Evolutionary conservation across 2,329 filamentous ascomycete genomes (phyloP), one percentile per base, ranked within the genome.

Genomic region (Parastagonospora nodorum): DNA sequence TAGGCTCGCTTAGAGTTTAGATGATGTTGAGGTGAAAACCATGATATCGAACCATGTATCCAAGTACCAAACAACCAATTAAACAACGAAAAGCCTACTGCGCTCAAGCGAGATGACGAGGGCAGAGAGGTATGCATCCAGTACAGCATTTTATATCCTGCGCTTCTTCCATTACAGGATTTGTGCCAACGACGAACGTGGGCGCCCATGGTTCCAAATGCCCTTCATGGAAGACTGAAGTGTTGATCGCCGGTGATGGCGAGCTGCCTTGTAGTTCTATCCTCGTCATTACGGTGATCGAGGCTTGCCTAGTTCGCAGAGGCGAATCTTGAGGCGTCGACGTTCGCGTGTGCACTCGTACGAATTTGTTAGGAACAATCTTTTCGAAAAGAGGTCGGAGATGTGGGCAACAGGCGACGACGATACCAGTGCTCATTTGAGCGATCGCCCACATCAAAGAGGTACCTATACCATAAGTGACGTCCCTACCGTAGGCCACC

Each of bases 321-420:
- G 12, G 32, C 32, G 32, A 40, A 11, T 33, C 37, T 12, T 28
- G 43, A 11, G 16, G 15, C 19, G 31, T n/a, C 2, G 31, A 42
- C 15, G 10, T 42, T 8, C 9, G 10, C 11, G 32, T 16, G 11
- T 11, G 9, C 27, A 58, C 39, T n/a, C 45, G 50, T 8, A 55
- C 62, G 8, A 63, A 40, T 5, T 45, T 38, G 16, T 16, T 50
- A 5, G 60, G 53, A 2, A 63, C 10, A 4, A 64, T 11, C 33
- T 47, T 57, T 32, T 67, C 60, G 36, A 69, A 65, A 1, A 63
- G 7, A 9, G 67, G 63, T n/a, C 61, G 60, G 24, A 67, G 42
- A 8, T 64, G 56, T 9, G 55, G 60, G 46, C 58, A 63, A 37
- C 63, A 68, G 7, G 61, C 58, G 19, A 67, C 55, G 8, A 63